Evolutionary conservation across 2,329 filamentous ascomycete species (phyloP).

Genomic region (Neonectria ditissima): DNA sequence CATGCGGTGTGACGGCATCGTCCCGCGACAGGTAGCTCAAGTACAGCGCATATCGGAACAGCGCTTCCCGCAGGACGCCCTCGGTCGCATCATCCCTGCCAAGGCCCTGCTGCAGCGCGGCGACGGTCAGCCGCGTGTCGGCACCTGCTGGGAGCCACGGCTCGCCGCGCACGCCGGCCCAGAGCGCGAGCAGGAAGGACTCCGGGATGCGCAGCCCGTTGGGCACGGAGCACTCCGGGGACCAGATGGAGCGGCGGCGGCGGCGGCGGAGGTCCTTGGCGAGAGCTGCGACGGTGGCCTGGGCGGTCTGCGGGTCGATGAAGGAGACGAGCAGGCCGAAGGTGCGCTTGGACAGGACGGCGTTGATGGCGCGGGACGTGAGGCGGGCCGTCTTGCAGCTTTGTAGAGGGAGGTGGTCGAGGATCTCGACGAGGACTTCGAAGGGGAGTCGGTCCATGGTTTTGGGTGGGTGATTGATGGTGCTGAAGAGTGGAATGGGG

Average conservation of each 20-base stretch:
- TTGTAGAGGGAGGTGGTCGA: slow-evolving; percentile 40
- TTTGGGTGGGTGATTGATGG: not conserved
- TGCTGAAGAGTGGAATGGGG: no score
- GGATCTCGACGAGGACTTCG: slow-evolving; percentile 48
- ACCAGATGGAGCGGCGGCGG: slow-evolving; percentile 49
- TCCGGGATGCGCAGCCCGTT: slow-evolving; percentile 44
- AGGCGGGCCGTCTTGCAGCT: slow-evolving; percentile 45
- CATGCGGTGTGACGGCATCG: slow-evolving; percentile 43
- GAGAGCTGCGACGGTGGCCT: slow-evolving; percentile 37
- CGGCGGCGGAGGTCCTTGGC: slow-evolving; percentile 38
- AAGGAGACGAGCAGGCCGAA: slow-evolving; percentile 48
- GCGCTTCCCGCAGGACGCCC: slow-evolving; percentile 39
- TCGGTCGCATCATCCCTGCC: slow-evolving; percentile 40
- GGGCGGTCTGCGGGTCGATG: slow-evolving; percentile 43
- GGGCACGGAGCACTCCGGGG: slow-evolving; percentile 51
- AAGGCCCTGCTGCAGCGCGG: slow-evolving; percentile 36
- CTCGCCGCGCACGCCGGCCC: slow-evolving; percentile 43
- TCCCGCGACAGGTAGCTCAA: slow-evolving; percentile 48
- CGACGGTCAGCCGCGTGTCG: slow-evolving; percentile 23
- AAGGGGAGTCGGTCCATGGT: slow-evolving; percentile 47
- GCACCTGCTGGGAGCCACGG: slow-evolving; percentile 37
- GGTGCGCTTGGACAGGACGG: slow-evolving; percentile 43
- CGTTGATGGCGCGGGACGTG: slow-evolving; percentile 49
- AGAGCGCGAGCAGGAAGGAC: slow-evolving; percentile 50
- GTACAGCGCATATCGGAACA: slow-evolving; percentile 53